Evolutionary conservation across 192 early-diverging fungal genomes (phyloP).

Genomic region (Coemansia furcata): DNA sequence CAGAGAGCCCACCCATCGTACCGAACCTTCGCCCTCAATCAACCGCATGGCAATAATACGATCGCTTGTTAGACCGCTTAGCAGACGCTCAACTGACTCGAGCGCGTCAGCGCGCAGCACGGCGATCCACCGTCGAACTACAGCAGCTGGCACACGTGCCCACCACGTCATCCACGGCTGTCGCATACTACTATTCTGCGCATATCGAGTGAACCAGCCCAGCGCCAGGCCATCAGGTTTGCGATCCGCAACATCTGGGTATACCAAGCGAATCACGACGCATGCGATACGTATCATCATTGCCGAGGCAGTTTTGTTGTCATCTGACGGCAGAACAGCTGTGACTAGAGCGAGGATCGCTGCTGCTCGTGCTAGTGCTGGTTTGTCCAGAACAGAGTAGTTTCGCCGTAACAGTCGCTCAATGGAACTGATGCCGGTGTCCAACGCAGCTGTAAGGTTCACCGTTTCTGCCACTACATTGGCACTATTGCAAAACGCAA

Average conservation of each 20-base stretch:
- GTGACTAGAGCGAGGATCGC: conserved; percentile 14
- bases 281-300: conserved; percentile 15
- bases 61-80: conserved; percentile 25
- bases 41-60: conserved; percentile 13
- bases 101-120: conserved; percentile 24
- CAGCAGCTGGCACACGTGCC: conserved; percentile 23
- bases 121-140: conserved; percentile 20
- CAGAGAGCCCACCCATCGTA: conserved; percentile 28
- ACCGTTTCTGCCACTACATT: not conserved
- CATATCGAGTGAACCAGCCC: conserved; percentile 35
- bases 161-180: conserved; percentile 43
- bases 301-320: not conserved
- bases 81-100: conserved; percentile 7
- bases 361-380: conserved; percentile 13
- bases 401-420: not conserved
- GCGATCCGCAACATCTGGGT: not conserved
- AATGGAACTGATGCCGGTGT: not conserved
- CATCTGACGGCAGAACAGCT: not conserved
- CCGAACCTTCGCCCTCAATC: conserved; percentile 5
- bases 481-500: conserved; percentile 12
- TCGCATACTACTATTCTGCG: conserved; percentile 15
- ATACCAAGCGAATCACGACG: conserved; percentile 6
- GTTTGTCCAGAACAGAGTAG: not conserved
- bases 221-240: not conserved
- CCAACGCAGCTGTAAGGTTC: not conserved